Conservation (phyloP, 1,284 basidiomycete genomes). For the Austropuccinia psidii region DNA sequence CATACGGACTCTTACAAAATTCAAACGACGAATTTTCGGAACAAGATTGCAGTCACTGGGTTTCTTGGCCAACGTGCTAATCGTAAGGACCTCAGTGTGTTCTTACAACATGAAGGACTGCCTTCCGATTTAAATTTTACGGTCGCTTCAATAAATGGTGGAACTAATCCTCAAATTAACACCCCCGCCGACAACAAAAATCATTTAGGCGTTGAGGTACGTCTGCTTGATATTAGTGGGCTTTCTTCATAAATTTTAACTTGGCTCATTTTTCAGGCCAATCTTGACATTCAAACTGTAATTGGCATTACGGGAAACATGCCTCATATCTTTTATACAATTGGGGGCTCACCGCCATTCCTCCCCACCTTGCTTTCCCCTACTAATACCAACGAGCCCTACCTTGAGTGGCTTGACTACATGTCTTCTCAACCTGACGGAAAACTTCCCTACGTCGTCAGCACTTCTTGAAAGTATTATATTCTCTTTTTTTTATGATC, state of each 20-base stretch:
- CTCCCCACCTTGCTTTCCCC: not conserved
- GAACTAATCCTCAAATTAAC: not conserved
- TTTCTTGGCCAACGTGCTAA: slow-evolving; percentile 7
- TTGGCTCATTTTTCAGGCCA: not conserved
- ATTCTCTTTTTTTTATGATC: not conserved
- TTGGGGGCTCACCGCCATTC: not conserved
- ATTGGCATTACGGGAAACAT: slow-evolving; percentile 9
- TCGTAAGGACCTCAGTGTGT: not conserved
- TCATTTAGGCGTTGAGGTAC: slow-evolving; percentile 9
- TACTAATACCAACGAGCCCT: slow-evolving; percentile 26
- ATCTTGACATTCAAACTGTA: slow-evolving; percentile 22
- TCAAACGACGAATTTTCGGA: not conserved
- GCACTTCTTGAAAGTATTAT: slow-evolving; percentile 2
- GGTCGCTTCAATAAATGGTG: slow-evolving; percentile 5
- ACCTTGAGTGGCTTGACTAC: slow-evolving; percentile 16
- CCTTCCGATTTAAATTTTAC: slow-evolving; percentile 9
- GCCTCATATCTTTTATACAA: slow-evolving; percentile 13
- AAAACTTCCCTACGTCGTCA: not conserved
- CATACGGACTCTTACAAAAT: not conserved
- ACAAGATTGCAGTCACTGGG: slow-evolving; percentile 18
- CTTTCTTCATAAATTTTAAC: not conserved
- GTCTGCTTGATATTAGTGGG: not conserved
- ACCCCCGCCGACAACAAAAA: not conserved
- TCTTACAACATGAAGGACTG: not conserved
- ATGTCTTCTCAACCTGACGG: not conserved